A percentile compares a stretch with the other conserved stretches of the same genome.
phyloP scores from a whole-genome alignment of 2,329 filamentous ascomycete genomes.

The Neofusicoccum parvum region DNA sequence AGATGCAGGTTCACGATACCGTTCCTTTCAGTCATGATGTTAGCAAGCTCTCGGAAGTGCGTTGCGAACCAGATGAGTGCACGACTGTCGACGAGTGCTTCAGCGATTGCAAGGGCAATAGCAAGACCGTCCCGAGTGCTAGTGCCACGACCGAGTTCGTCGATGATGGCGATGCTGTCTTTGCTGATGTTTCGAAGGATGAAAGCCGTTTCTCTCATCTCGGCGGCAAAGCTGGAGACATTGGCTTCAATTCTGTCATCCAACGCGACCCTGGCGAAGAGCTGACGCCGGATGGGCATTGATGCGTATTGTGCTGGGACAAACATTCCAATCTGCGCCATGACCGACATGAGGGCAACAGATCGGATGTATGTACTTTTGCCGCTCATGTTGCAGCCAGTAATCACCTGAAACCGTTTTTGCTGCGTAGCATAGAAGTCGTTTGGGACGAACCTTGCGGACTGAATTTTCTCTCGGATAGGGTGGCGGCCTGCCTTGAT shows the following conservation, averaged over 20 bases:
- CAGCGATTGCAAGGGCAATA: slow-evolving; percentile 87
- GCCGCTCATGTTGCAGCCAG: slow-evolving; percentile 94
- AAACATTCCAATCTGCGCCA: slow-evolving; percentile 92
- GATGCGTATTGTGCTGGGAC: slow-evolving; percentile 84
- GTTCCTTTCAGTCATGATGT: slow-evolving; percentile 70
- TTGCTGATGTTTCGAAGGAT: slow-evolving; percentile 82
- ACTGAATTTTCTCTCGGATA: slow-evolving; percentile 72
- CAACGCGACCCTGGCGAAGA: slow-evolving; percentile 85
- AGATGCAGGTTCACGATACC: slow-evolving; percentile 86
- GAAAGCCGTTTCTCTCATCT: slow-evolving; percentile 96
- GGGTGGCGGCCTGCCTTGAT: slow-evolving; percentile 77
- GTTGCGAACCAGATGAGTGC: slow-evolving; percentile 91
- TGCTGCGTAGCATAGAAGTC: slow-evolving; percentile 84
- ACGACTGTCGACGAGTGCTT: slow-evolving; percentile 76
- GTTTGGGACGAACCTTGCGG: slow-evolving; percentile 76
- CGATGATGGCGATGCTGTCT: slow-evolving; percentile 78
- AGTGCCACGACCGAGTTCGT: slow-evolving; percentile 90
- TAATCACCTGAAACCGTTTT: slow-evolving; percentile 87
- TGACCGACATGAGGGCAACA: slow-evolving; percentile 80
- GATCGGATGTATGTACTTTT: slow-evolving; percentile 95
- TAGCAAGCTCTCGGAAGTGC: slow-evolving; percentile 82
- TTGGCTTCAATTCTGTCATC: slow-evolving; percentile 90
- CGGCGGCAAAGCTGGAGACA: slow-evolving; percentile 87
- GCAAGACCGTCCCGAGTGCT: slow-evolving; percentile 85
- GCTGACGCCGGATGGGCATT: slow-evolving; percentile 75